Percentiles rank a stretch among this genome's conserved stretches.
phyloP scores from a whole-genome alignment of 2,329 filamentous ascomycete species.

The Pseudohalonectria lignicola region DNA sequence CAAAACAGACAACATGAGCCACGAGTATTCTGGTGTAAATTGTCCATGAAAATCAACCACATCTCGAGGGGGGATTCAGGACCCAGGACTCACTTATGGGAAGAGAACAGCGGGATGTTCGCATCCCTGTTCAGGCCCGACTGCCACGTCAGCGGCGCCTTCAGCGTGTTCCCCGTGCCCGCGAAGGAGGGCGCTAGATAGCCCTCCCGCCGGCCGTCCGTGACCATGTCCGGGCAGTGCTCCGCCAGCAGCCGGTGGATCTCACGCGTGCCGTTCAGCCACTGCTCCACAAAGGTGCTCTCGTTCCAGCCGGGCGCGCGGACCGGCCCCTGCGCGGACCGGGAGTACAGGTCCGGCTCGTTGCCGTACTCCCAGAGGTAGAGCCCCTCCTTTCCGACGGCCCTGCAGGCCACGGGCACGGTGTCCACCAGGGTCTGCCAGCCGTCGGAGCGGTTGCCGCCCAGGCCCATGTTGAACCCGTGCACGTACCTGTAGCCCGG shows the following conservation, averaged over 20 bases:
- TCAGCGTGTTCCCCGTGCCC: constrained; percentile 37
- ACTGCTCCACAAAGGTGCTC: constrained; percentile 42
- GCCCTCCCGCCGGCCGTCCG: constrained; percentile 24
- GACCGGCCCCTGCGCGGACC: too few species aligned
- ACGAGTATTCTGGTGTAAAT: not conserved
- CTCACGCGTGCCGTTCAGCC: constrained; percentile 40
- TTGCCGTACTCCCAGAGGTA: constrained; percentile 54
- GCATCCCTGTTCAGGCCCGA: constrained; percentile 37
- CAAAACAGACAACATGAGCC: too few species aligned
- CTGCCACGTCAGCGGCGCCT: constrained; percentile 37
- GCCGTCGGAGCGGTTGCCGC: constrained; percentile 36
- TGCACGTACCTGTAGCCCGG: constrained; percentile 44
- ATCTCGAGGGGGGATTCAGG: too few species aligned
- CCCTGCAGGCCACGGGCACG: constrained; percentile 44
- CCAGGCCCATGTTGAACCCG: constrained; percentile 48
- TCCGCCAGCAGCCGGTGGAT: constrained; percentile 33
- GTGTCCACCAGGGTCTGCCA: constrained; percentile 41
- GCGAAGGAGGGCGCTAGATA: constrained; percentile 50
- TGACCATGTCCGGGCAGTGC: constrained; percentile 37
- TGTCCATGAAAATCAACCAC: too few species aligned
- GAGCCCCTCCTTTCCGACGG: constrained; percentile 29
- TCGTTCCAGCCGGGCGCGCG: constrained; percentile 43
- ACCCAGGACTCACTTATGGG: constrained; percentile 41
- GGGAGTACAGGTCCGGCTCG: constrained; percentile 50
- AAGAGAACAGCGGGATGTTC: constrained; percentile 41